These are phyloP conservation scores for Pleurotus cornucopiae DNA, from an alignment of 768 basidiomycete genomes.

Conservation along the genomic window DNA sequence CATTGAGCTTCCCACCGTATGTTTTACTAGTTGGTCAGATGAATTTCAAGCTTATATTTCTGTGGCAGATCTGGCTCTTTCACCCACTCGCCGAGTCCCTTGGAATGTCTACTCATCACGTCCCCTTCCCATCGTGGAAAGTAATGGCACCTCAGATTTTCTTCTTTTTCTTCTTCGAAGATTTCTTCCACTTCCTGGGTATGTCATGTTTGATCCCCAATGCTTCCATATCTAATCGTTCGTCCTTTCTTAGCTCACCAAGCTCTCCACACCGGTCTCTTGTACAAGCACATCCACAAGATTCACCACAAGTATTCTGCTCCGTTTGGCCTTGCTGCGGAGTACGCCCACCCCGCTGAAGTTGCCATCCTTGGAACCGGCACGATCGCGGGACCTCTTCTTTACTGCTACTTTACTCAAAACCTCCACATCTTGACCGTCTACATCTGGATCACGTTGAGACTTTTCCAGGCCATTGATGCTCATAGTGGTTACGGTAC, in stretches of 20 bases:
- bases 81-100: conserved; percentile 84
- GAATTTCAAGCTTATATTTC: background rate
- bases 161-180: conserved; percentile 94
- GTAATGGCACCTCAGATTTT: conserved; percentile 74
- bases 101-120: conserved; percentile 90
- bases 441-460: conserved; percentile 89
- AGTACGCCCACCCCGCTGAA: conserved; percentile 97
- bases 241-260: conserved; percentile 62
- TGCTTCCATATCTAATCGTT: background rate
- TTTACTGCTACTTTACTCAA: conserved; percentile 73
- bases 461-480: conserved; percentile 96
- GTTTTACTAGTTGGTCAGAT: conserved; percentile 20
- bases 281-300: conserved; percentile 95
- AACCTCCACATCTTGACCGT: conserved; percentile 91
- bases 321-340: conserved; percentile 95
- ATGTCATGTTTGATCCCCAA: conserved; percentile 10
- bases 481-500: conserved; percentile 93
- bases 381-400: conserved; percentile 82
- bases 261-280: conserved; percentile 74
- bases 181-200: conserved; percentile 91
- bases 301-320: conserved; percentile 97
- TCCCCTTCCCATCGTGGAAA: conserved; percentile 78
- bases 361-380: conserved; percentile 92
- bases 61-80: conserved; percentile 77
- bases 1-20: conserved; percentile 83